Conservation (phyloP, 345 rosid species). For the Hibiscus tridactylites region DNA sequence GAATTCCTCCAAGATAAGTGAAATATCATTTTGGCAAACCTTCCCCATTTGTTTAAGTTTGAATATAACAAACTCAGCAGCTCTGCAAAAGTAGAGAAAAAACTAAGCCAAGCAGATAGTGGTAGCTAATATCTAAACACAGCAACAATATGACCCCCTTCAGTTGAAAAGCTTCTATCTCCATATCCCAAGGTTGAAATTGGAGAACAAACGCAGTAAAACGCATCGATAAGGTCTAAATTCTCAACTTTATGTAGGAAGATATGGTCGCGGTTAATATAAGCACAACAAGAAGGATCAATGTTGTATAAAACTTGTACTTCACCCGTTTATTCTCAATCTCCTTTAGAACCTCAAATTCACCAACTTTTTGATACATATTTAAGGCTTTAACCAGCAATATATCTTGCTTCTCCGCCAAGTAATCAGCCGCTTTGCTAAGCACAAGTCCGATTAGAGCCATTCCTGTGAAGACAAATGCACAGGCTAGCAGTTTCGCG, state of each 20-base stretch:
- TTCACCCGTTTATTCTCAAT: constrained; percentile 37
- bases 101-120: constrained; percentile 63
- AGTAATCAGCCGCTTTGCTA: constrained; percentile 67
- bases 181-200: constrained; percentile 84
- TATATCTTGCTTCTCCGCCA: constrained; percentile 78
- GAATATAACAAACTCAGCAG: constrained; percentile 46
- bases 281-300: constrained; percentile 33
- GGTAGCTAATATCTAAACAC: constrained; percentile 59
- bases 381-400: constrained; percentile 59
- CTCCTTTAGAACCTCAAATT: constrained; percentile 42
- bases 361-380: constrained; percentile 30
- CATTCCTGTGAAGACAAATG: constrained; percentile 75
- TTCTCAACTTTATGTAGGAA: constrained; percentile 41
- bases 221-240: constrained; percentile 40
- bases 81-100: constrained; percentile 42
- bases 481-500: constrained; percentile 64
- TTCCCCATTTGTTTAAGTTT: constrained; percentile 77
- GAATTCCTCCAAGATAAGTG: constrained; percentile 43
- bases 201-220: constrained; percentile 81
- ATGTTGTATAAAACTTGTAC: constrained; percentile 44
- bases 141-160: constrained; percentile 56
- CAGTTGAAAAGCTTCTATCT: constrained; percentile 58
- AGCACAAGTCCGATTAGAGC: constrained; percentile 55
- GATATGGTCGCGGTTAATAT: constrained; percentile 33
- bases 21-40: constrained; percentile 48